Evolutionary conservation across 2,329 filamentous ascomycete genomes (phyloP).

Genomic region (Botrytis tulipae): DNA sequence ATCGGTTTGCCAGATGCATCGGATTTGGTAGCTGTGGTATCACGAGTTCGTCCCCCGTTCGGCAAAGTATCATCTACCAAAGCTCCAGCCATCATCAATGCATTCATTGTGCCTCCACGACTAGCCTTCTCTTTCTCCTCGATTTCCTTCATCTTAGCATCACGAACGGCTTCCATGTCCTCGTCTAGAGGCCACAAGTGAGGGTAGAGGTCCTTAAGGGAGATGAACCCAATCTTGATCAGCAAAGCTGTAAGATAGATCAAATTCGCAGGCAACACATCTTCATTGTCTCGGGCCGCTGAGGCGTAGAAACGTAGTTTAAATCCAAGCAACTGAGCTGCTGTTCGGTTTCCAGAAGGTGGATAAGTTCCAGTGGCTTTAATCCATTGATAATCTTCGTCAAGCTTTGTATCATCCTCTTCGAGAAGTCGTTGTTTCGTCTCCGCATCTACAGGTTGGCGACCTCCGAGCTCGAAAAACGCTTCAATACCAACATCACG

Average conservation of each 20-base stretch:
- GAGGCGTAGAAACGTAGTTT: slow-evolving; percentile 95
- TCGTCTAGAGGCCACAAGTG: slow-evolving; percentile 87
- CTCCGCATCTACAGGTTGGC: slow-evolving; percentile 61
- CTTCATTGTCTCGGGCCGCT: slow-evolving; percentile 67
- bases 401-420: slow-evolving; percentile 43
- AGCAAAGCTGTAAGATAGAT: slow-evolving; percentile 88
- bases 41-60: slow-evolving; percentile 44
- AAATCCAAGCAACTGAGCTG: slow-evolving; percentile 93
- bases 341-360: slow-evolving; percentile 82
- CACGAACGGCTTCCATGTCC: slow-evolving; percentile 72
- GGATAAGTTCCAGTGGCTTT: slow-evolving; percentile 76
- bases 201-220: slow-evolving; percentile 83
- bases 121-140: slow-evolving; percentile 72
- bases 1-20: slow-evolving; percentile 47
- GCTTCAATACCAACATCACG: slow-evolving; percentile 73
- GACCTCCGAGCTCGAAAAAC: slow-evolving; percentile 84
- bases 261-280: slow-evolving; percentile 84
- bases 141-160: slow-evolving; percentile 70
- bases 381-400: slow-evolving; percentile 71
- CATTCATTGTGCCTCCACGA: slow-evolving; percentile 71
- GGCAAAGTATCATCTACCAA: slow-evolving; percentile 76
- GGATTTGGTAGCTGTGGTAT: slow-evolving; percentile 54
- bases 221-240: slow-evolving; percentile 97
- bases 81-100: slow-evolving; percentile 81
- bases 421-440: slow-evolving; percentile 46